phyloP scores from a whole-genome alignment of 164 flowering plant species.

The Annona squamosa region DNA sequence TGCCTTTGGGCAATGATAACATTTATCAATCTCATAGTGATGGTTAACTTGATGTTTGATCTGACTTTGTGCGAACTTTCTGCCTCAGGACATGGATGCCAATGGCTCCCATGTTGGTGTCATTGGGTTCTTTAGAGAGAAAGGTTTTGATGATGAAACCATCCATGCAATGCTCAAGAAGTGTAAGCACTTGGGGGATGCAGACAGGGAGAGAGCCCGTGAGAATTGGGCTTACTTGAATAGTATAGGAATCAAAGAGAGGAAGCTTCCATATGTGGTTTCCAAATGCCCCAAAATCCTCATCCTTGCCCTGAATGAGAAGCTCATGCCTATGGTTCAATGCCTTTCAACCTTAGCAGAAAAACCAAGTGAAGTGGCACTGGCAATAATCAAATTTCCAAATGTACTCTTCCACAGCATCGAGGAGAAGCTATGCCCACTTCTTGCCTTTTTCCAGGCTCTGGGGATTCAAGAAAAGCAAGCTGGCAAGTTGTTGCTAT shows the following conservation, averaged over 20 bases:
- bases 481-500: conserved; percentile 63
- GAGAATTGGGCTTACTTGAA: conserved; percentile 79
- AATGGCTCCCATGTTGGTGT: conserved; percentile 15
- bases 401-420: conserved; percentile 76
- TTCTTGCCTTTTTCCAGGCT: conserved; percentile 78
- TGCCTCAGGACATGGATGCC: no score
- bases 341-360: conserved; percentile 69
- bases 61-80: no score
- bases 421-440: conserved; percentile 92
- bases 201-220: conserved; percentile 47
- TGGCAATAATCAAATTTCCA: conserved; percentile 73
- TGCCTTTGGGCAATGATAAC: no score
- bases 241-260: conserved; percentile 72
- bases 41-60: no score
- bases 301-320: conserved; percentile 57
- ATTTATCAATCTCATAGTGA: no score
- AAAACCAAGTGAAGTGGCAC: conserved; percentile 61
- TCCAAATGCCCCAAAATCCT: conserved; percentile 85
- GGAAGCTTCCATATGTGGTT: conserved; percentile 72
- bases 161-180: conserved; percentile 60
- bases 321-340: conserved; percentile 77
- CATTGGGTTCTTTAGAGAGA: conserved; percentile 73
- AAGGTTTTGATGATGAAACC: conserved; percentile 65
- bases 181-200: conserved; percentile 66
- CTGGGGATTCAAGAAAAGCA: conserved; percentile 73